Base-by-base conservation (phyloP, 768 basidiomycete genomes). In the Boletales sp. region DNA sequence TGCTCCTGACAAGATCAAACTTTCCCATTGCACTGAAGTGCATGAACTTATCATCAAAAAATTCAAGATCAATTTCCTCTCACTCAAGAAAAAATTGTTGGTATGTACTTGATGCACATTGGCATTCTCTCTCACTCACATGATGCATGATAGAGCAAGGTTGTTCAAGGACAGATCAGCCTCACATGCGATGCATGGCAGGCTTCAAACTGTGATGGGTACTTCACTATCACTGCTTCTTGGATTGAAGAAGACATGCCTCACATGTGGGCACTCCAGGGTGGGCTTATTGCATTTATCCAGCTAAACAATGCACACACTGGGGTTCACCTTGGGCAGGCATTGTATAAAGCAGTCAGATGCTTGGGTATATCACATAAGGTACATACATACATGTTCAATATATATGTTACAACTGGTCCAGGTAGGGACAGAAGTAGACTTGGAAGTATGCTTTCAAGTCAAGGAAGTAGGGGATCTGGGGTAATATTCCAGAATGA, bases 301-400 rank as follows among this genome's bases (percentile, higher is more conserved):
- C 59, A 54, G 12, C 51, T 78, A 37, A 77, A 78, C 48, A 65
- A 55, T 10, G 54, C 69, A 0, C 74, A 78, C 45, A 59, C 68
- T 53, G 74, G 75, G 0, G 19, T 31, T n/a, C 57, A 54, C 0
- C 60, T 76, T 1, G 69, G 73, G 0, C 69, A 69, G 29, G 73
- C 69, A 1, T 54, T 78, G 0, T 77, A 61, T 58, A 68, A 68
- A 50, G 24, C 24, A 3, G 5, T 24, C 24, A 24, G 5, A 24
- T 5, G 5, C 24, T 5, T 24, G n/a, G n/a, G n/a, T n/a, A n/a
- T n/a, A n/a, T n/a, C n/a, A n/a, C n/a, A n/a, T n/a, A n/a, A n/a
- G n/a, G n/a, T n/a, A n/a, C n/a, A n/a, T n/a, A n/a, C n/a, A n/a
- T n/a, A n/a, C n/a, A n/a, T n/a, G n/a, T n/a, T n/a, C n/a, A n/a